Evolutionary conservation across 1,139 yeast genomes (phyloP), one percentile per base, ranked within the genome.

Genomic region (Candida anutae): DNA sequence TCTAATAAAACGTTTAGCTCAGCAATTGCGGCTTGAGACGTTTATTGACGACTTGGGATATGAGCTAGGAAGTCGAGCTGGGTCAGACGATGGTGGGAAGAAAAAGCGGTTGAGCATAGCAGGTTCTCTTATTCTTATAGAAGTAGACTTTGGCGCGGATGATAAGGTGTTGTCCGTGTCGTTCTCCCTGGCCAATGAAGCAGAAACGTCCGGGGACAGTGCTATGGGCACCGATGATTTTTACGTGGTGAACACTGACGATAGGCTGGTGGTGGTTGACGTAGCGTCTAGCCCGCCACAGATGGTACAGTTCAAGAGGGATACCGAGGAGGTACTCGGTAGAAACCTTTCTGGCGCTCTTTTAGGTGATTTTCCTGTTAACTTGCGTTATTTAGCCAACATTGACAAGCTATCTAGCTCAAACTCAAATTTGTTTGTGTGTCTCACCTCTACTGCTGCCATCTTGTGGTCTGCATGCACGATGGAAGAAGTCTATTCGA

Each of bases 41-140:
- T 65, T 62, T 34, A 50, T 62, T 28, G 72, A 65, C 37, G 52
- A 52, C 13, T 54, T 58, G 34, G 61, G 58, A 3, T 54, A 53
- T 36, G 41, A 62, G 5, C 28, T 30, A 10, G 24, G 24, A 6
- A 23, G 27, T 10, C 39, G 39, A 19, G 46, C 39, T 15, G 48
- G 43, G 24, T 40, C 48, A 3, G 26, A 33, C 14, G 46, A 49
- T 15, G 39, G 37, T 14, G n/a, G n/a, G n/a, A 43, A 40, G 24
- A 37, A 46, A 13, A 49, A 53, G 30, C 44, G 69, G 31, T 46
- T 65, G 28, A 55, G 69, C 6, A 63, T 65, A 22, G 71, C 70
- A 1, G 70, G 70, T 4, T 54, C 67, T 2, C 46, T 58, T 15
- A 56, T 63, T 5, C 46, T 65, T 25, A 48, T 65, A n/a, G 72